Conservation (phyloP, 1,139 yeast genomes). For the Lodderomyces theae region DNA sequence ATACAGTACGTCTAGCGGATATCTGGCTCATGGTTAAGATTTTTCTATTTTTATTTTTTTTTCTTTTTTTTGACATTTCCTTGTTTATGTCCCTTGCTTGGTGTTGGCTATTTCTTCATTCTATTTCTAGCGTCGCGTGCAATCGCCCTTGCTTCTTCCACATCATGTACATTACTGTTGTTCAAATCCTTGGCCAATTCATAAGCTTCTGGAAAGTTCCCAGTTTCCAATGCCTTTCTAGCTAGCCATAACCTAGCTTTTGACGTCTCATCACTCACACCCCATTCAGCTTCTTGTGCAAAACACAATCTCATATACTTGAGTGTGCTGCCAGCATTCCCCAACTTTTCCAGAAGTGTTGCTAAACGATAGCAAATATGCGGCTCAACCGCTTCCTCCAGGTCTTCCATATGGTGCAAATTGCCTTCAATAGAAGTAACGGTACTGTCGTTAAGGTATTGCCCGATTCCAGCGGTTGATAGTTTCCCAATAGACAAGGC, state of each 20-base stretch:
- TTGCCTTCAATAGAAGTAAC: not conserved
- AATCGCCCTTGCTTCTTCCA: conserved; percentile 84
- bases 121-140: conserved; percentile 67
- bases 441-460: not conserved
- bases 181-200: conserved; percentile 72
- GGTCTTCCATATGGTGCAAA: conserved; percentile 11
- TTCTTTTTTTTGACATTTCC: too few species aligned
- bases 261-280: conserved; percentile 71
- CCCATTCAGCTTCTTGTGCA: conserved; percentile 64
- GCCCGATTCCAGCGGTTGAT: conserved; percentile 11
- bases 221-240: conserved; percentile 54
- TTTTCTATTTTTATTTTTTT: too few species aligned
- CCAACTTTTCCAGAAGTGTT: conserved; percentile 55
- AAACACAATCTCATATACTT: conserved; percentile 72
- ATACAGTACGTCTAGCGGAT: too few species aligned
- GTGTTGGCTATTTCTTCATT: conserved; percentile 24
- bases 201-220: conserved; percentile 67
- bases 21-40: too few species aligned
- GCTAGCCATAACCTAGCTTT: conserved; percentile 91
- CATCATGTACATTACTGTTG: conserved; percentile 77
- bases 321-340: conserved; percentile 53
- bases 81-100: too few species aligned
- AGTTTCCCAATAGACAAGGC: conserved; percentile 49
- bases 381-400: conserved; percentile 32
- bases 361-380: conserved; percentile 70